Evolutionary conservation across 2,329 filamentous ascomycete species (phyloP), one percentile per base, ranked within the genome.

Genomic region (Xylariaceae sp.): DNA sequence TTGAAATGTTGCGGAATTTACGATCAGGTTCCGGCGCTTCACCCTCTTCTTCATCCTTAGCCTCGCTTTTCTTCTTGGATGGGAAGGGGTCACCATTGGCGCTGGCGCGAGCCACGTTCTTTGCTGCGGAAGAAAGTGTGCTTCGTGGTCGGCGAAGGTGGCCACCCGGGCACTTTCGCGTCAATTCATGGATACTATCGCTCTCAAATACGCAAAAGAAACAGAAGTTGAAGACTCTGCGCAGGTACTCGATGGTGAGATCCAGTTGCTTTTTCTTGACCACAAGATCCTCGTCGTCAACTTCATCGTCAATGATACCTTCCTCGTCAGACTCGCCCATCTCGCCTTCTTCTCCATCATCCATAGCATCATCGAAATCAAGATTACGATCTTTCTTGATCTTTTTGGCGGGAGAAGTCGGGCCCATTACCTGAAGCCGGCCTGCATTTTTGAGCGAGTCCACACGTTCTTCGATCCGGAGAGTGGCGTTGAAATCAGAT

Each of bases 171-270:
- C 94, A 99, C 73, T 99, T 97, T 56, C 94, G 85, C 41, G 89
- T 91, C 62, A 99, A 78, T 73, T 99, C 94, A 67, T 99, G 94
- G 27, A 97, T 86, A 0, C 92, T 97, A 71, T 99, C 94, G 67
- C 91, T 94, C 73, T 99, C 94, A 64, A 99, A 97, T 4, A 99
- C 95, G 70, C 94, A 99, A 76, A 97, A 99, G 78, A 99, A 96
- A 76, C 94, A 99, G 74, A 99, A 97, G 73, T 94, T 96, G 79
- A 95, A 95, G 50, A 99, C 94, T 12, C 94, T 86, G 50, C 94
- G 90, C 56, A 99, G 80, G 70, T 99, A 99, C 73, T 99, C 94
- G 51, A 97, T 94, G 71, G 96, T 80, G 37, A 99, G 78, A 72
- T 99, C 94, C 48, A 99, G 83, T 67, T 94, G 91, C 78, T 99